Conservation (phyloP, 805 yeast genomes). For the Komagataella pastoris region DNA sequence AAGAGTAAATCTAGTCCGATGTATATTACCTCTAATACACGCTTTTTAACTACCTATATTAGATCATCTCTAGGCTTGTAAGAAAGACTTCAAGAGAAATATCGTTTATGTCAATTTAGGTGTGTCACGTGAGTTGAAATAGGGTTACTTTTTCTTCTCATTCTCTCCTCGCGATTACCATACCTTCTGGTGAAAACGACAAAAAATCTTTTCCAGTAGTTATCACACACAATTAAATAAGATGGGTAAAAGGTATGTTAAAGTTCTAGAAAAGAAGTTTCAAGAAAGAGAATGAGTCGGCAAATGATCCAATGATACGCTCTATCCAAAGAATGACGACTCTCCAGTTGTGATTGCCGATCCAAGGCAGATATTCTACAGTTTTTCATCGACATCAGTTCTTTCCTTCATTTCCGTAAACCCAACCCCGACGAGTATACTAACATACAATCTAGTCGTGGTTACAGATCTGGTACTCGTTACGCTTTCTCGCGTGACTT, state of each 20-base stretch:
- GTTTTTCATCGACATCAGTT: not conserved
- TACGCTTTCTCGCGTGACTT: slow-evolving; percentile 99
- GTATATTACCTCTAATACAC: not conserved
- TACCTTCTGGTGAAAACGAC: not conserved
- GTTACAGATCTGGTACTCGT: slow-evolving; percentile 99
- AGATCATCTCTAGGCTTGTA: not conserved
- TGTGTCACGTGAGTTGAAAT: not conserved
- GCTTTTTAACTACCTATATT: not conserved
- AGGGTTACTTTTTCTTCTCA: not conserved
- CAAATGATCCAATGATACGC: not conserved
- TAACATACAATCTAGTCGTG: slow-evolving; percentile 46
- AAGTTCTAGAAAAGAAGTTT: not conserved
- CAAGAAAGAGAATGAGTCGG: not conserved
- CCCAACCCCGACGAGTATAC: slow-evolving; percentile 1
- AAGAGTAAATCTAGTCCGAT: slow-evolving; percentile 28
- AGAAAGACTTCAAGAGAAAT: too few species aligned
- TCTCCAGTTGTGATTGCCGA: not conserved
- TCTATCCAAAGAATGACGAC: not conserved
- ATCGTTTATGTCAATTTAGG: too few species aligned
- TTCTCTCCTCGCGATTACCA: not conserved
- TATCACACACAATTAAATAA: slow-evolving; percentile 14
- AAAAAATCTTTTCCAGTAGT: slow-evolving; percentile 1
- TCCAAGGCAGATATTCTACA: too few species aligned
- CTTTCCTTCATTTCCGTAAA: not conserved
- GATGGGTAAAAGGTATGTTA: slow-evolving; percentile 38